Conservation (phyloP, 495 filamentous ascomycete genomes). For the Neurospora discreta region DNA sequence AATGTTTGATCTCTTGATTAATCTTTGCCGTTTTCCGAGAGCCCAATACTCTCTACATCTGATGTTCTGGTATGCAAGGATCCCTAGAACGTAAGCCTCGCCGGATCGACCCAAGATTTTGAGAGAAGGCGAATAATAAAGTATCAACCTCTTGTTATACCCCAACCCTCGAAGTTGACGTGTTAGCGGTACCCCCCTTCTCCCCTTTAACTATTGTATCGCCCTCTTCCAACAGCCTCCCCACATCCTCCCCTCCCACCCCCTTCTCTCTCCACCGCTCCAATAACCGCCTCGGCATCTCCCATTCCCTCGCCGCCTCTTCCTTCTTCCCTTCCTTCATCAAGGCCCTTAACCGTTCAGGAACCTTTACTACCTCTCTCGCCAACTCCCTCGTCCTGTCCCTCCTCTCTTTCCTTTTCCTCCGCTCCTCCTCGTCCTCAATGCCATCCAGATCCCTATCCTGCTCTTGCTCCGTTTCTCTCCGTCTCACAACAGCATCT, state of each 20-base stretch:
- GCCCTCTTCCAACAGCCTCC: slow-evolving; percentile 39
- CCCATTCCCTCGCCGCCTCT: slow-evolving; percentile 50
- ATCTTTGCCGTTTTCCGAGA: background rate
- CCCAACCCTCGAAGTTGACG: background rate
- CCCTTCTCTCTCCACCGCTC: slow-evolving; percentile 41
- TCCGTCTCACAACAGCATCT: background rate
- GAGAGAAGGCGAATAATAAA: background rate
- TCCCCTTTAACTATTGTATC: slow-evolving; percentile 33
- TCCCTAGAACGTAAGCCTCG: background rate
- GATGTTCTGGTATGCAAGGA: background rate
- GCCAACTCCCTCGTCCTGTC: slow-evolving; percentile 38
- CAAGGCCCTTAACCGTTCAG: slow-evolving; percentile 54
- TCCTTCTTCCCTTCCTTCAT: slow-evolving; percentile 48
- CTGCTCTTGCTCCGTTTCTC: background rate
- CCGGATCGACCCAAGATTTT: background rate
- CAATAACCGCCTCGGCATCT: slow-evolving; percentile 41
- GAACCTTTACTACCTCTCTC: slow-evolving; percentile 40
- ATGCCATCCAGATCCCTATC: slow-evolving; percentile 18
- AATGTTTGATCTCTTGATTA: background rate
- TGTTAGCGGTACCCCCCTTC: background rate
- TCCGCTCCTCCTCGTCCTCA: slow-evolving; percentile 42
- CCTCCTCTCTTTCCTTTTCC: slow-evolving; percentile 40
- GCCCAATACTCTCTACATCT: background rate
- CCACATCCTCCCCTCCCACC: slow-evolving; percentile 37
- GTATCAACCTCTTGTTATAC: background rate